These are phyloP conservation scores for Eremochloa ophiuroides DNA, from an alignment of 176 grass and related monocot species.

Conservation along the genomic window DNA sequence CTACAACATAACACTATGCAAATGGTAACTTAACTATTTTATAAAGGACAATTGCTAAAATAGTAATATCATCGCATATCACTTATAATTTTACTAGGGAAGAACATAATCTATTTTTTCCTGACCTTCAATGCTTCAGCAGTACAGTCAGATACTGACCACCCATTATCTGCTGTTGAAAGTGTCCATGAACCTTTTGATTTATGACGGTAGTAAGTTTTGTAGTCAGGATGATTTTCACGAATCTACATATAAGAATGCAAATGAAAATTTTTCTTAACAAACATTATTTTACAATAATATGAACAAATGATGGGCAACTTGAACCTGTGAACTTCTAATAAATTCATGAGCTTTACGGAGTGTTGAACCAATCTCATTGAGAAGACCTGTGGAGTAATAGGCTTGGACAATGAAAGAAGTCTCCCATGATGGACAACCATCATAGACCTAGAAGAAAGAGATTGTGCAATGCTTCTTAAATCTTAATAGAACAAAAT, in stretches of 20 bases:
- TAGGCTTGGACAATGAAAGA: slow-evolving; percentile 77
- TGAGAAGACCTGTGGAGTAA: slow-evolving; percentile 46
- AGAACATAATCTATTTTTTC: not conserved
- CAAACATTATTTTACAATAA: not conserved
- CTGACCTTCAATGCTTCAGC: slow-evolving; percentile 48
- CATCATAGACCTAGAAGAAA: slow-evolving; percentile 46
- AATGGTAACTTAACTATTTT: not conserved
- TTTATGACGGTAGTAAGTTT: no score
- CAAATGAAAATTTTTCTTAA: not conserved
- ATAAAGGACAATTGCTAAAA: not conserved
- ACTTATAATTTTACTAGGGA: not conserved
- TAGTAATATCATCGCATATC: not conserved
- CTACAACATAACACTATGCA: not conserved
- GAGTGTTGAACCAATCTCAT: slow-evolving; percentile 51
- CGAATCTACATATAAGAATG: no score
- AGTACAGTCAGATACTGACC: slow-evolving; percentile 53
- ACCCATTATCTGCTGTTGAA: slow-evolving; percentile 55
- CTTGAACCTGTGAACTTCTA: slow-evolving; percentile 46
- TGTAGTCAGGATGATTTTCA: no score
- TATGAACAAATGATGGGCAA: not conserved
- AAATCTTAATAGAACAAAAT: not conserved
- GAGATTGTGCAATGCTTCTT: not conserved
- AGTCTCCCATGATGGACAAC: slow-evolving; percentile 61
- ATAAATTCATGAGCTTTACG: no score
- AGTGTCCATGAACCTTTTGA: slow-evolving; percentile 68